A percentile compares a stretch with the other conserved stretches of the same genome.
Evolutionary conservation across 225 moss, liverwort and hornwort species (phyloP).

Genomic region (Asterella californica): DNA sequence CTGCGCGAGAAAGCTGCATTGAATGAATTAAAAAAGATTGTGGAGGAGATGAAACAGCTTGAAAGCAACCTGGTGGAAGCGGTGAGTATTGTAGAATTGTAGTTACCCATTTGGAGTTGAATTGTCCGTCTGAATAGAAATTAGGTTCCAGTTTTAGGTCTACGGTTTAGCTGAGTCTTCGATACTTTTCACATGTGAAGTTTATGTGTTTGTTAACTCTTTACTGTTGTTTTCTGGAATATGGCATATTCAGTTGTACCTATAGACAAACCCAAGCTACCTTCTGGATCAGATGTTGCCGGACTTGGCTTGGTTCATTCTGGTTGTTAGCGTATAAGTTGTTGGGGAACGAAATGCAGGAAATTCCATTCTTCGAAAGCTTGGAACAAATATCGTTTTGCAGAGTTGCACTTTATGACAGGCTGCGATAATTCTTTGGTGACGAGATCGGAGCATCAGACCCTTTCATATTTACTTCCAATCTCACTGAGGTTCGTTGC

Average conservation of each 20-base stretch:
- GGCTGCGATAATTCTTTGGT: background rate
- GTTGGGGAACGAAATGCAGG: background rate
- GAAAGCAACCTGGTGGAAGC: constrained; percentile 42
- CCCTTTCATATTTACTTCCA: no score
- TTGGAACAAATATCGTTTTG: background rate
- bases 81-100: constrained; percentile 20
- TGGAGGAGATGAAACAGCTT: constrained; percentile 45
- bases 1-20: constrained; percentile 41
- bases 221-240: background rate
- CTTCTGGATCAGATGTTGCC: background rate
- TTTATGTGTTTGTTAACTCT: background rate
- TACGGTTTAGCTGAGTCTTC: background rate
- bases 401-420: background rate
- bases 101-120: background rate
- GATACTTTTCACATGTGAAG: background rate
- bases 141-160: background rate
- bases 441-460: background rate
- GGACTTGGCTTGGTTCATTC: no score
- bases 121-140: background rate
- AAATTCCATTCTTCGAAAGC: no score
- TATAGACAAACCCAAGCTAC: background rate
- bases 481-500: background rate
- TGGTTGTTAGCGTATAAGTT: background rate
- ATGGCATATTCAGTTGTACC: background rate
- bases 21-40: constrained; percentile 38